Evolutionary conservation across 768 basidiomycete species (phyloP).

Genomic region (Peribolospora baueri): DNA sequence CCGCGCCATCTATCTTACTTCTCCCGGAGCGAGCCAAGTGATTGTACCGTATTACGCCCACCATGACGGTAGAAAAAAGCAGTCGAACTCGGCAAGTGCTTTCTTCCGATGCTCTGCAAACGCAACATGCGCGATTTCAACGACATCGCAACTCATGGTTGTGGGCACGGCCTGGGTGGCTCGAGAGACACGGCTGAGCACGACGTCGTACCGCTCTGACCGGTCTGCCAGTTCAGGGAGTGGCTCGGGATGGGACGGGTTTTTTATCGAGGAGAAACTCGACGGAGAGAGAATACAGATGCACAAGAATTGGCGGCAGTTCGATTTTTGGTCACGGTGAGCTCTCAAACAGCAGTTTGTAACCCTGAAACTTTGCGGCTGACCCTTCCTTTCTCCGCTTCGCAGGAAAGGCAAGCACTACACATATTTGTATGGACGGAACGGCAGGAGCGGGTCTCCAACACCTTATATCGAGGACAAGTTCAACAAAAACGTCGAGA

Average conservation of each 20-base stretch:
- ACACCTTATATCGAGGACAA: conserved; percentile 62
- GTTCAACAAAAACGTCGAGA: conserved; percentile 49
- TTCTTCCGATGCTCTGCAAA: conserved; percentile 88
- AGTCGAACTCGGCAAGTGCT: conserved; percentile 57
- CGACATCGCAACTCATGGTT: conserved; percentile 27
- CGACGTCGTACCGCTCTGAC: too few species aligned
- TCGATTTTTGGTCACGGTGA: conserved; percentile 75
- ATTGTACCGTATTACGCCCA: too few species aligned
- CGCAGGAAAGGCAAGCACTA: conserved; percentile 70
- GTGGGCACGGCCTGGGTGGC: too few species aligned
- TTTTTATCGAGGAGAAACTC: conserved; percentile 87
- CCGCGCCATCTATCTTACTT: too few species aligned
- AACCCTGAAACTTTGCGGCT: not conserved
- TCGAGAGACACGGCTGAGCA: too few species aligned
- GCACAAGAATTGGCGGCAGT: conserved; percentile 75
- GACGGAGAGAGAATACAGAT: conserved; percentile 93
- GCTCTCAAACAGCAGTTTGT: not conserved
- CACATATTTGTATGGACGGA: conserved; percentile 53
- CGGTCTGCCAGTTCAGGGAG: too few species aligned
- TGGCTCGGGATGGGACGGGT: conserved; percentile 23
- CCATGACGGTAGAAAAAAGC: conserved; percentile 39
- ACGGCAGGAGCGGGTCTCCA: conserved; percentile 36
- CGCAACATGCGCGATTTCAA: conserved; percentile 57
- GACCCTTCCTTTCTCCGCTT: too few species aligned
- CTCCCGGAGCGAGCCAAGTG: too few species aligned